Evolutionary conservation across 2,329 filamentous ascomycete genomes (phyloP), one percentile per base, ranked within the genome.

Genomic region (Beauveria sp.): DNA sequence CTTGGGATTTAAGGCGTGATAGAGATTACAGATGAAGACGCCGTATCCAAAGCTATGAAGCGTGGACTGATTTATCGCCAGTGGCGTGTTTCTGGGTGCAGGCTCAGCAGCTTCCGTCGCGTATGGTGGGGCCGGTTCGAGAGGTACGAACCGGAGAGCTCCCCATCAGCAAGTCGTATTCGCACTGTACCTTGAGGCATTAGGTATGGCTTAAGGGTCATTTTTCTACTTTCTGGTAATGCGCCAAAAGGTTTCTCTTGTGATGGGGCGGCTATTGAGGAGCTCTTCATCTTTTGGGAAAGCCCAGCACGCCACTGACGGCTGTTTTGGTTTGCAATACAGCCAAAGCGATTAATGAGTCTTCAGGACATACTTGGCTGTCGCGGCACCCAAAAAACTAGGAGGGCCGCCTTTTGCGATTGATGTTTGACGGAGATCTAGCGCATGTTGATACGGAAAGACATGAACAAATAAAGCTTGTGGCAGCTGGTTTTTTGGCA

Each of bases 1-100:
- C 20, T n/a, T 3, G 18, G 9, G 20, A 42, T 28, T 50, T 57
- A 50, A 50, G 18, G 34, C 16, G 45, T 22, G 46, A 20, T 5
- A 40, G 30, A 10, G 47, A 45, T 58, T 5, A 28, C 45, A 10
- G 47, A 45, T 58, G 52, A 42, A 54, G 42, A 34, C 9, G 26
- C 38, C 20, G n/a, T 43, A 38, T 18, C n/a, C 24, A 34, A 46
- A n/a, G 38, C 43, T 54, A 30, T 54, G 20, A 10, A 47, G 43
- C 51, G 51, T 61, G 58, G 58, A 61, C 58, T 61, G 58, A 61
- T 55, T 55, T 61, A 43, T 38, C 22, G 42, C 18, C 51, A 49
- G 51, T 61, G 58, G 58, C 51, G 58, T 61, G 58, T 51, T 61
- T 61, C 58, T 50, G 8, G 30, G 20, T 24, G 34, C 9, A 30